Conservation (phyloP, 306 rosid genomes). For the Benincasa hispida region DNA sequence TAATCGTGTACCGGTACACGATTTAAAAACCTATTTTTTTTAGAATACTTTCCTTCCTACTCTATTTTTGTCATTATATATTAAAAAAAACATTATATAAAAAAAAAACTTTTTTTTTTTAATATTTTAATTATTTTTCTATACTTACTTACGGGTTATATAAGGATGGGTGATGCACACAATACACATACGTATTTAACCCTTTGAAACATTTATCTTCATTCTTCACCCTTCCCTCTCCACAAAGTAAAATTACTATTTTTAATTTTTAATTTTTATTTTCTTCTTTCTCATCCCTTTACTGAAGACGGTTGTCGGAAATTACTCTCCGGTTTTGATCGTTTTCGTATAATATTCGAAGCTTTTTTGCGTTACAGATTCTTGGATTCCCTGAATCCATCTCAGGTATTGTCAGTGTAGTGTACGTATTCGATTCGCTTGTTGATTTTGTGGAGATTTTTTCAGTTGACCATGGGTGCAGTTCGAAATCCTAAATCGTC, state of each 20-base stretch:
- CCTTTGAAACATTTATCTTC: too few species aligned
- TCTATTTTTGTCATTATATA: too few species aligned
- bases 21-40: too few species aligned
- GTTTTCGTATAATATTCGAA: not conserved
- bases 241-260: conserved; percentile 17
- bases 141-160: too few species aligned
- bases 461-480: not conserved
- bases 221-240: not conserved
- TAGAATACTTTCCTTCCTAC: too few species aligned
- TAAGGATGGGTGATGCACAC: too few species aligned
- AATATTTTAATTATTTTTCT: too few species aligned
- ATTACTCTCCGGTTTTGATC: conserved; percentile 18
- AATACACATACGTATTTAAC: too few species aligned
- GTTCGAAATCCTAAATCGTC: conserved; percentile 5
- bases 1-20: too few species aligned
- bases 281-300: conserved; percentile 4
- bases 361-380: conserved; percentile 2
- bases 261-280: not conserved
- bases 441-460: not conserved
- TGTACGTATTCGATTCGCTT: not conserved
- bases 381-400: not conserved
- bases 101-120: too few species aligned
- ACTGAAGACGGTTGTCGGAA: conserved; percentile 41
- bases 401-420: not conserved
- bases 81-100: too few species aligned